These are phyloP conservation scores for Plasmodium gaboni DNA, from an alignment of 169 alveolate genomes.

Conservation along the genomic window DNA sequence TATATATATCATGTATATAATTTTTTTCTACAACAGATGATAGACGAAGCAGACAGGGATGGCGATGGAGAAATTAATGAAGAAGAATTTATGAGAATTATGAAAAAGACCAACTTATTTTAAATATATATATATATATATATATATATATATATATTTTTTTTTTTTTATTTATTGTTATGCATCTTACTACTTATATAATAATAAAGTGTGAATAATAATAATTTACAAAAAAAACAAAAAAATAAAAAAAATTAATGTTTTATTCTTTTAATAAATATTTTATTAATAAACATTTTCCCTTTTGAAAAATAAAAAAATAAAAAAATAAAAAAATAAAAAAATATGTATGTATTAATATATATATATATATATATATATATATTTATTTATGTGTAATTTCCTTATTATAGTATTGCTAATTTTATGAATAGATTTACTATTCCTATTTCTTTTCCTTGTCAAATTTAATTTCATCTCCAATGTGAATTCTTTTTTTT, in stretches of 20 bases:
- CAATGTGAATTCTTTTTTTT: slow-evolving; percentile 39
- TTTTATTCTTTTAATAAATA: background rate
- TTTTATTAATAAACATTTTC: background rate
- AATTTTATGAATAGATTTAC: background rate
- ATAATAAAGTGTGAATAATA: background rate
- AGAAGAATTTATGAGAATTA: slow-evolving; percentile 97
- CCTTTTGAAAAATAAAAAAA: no score
- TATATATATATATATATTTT: no score
- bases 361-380: background rate
- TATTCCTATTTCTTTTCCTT: background rate
- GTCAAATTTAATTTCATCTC: slow-evolving; percentile 33
- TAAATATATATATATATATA: no score
- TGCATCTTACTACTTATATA: background rate
- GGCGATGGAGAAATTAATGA: slow-evolving; percentile 98
- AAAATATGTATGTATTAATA: no score
- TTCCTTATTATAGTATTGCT: background rate
- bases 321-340: no score
- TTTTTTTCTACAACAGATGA: slow-evolving; percentile 91
- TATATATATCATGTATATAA: slow-evolving; percentile 3
- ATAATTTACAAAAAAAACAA: background rate
- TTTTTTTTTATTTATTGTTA: slow-evolving; percentile 1
- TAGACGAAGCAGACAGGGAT: slow-evolving; percentile 98
- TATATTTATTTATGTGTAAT: background rate
- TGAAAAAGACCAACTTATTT: slow-evolving; percentile 97
- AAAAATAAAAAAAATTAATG: no score